A percentile compares a stretch with the other conserved stretches of the same genome.
phyloP scores from a whole-genome alignment of 164 flowering plant species.

The Hamamelis virginiana region DNA sequence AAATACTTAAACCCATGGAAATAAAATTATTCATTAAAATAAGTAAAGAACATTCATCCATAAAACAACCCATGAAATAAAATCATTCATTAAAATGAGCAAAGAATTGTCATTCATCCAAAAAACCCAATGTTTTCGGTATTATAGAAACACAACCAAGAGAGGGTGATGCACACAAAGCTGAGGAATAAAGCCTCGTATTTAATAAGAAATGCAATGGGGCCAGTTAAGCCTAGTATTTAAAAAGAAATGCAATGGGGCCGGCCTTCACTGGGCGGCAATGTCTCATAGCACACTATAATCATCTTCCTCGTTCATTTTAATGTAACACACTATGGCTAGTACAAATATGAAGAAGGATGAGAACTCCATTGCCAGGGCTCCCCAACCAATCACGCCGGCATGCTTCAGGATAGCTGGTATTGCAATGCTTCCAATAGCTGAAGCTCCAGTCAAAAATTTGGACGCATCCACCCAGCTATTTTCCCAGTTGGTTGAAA shows the following conservation, averaged over 20 bases:
- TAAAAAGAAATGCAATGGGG: not conserved
- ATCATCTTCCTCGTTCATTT: slow-evolving; percentile 42
- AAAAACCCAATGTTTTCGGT: no score
- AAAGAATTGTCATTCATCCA: no score
- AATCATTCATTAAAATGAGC: no score
- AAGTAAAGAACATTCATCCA: no score
- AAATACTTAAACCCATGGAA: no score
- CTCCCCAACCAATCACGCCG: slow-evolving; percentile 92
- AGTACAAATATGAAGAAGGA: slow-evolving; percentile 60
- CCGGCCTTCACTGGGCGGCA: not conserved
- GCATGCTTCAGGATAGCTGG: slow-evolving; percentile 91
- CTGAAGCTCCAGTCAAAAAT: slow-evolving; percentile 86
- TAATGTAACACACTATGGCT: slow-evolving; percentile 60
- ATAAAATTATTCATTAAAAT: no score
- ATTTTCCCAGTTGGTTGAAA: slow-evolving; percentile 13
- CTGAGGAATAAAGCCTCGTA: no score
- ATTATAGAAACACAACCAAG: no score
- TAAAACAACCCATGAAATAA: no score
- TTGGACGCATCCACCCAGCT: slow-evolving; percentile 88
- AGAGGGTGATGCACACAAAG: no score
- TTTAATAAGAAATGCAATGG: no score
- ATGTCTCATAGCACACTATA: slow-evolving; percentile 47
- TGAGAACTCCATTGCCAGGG: slow-evolving; percentile 76
- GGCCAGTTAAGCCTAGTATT: no score
- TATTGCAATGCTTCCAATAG: slow-evolving; percentile 90